Evolutionary conservation across 2,329 filamentous ascomycete genomes (phyloP).

Genomic region (Phaeosphaeria sp.): DNA sequence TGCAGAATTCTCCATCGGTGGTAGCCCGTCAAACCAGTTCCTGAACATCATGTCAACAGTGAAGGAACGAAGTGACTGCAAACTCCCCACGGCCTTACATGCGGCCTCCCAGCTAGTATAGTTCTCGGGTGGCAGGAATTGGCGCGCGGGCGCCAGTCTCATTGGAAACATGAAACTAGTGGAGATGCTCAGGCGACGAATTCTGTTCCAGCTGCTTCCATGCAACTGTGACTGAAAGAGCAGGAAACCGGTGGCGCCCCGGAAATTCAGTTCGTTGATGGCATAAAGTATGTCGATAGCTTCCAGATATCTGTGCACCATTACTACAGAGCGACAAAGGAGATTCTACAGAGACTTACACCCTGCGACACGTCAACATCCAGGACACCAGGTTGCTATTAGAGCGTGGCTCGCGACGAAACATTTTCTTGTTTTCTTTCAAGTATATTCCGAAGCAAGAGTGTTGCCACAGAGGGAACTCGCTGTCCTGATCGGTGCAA

Average conservation of each 20-base stretch:
- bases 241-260: slow-evolving; percentile 8
- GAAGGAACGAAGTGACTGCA: slow-evolving; percentile 7
- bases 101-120: slow-evolving; percentile 3
- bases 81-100: slow-evolving; percentile 4
- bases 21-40: background rate
- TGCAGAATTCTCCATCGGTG: background rate
- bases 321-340: background rate
- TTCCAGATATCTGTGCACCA: slow-evolving; percentile 6
- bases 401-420: background rate
- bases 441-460: slow-evolving; percentile 12
- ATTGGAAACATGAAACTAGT: slow-evolving; percentile 11
- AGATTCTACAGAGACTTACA: slow-evolving; percentile 4
- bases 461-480: slow-evolving; percentile 18
- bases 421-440: background rate
- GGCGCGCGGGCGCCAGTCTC: background rate
- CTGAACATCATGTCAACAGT: slow-evolving; percentile 16
- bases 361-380: slow-evolving; percentile 8
- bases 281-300: slow-evolving; percentile 15
- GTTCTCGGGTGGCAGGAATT: slow-evolving; percentile 7
- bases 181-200: slow-evolving; percentile 13
- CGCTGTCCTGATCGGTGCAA: slow-evolving; percentile 9
- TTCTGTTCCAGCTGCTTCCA: slow-evolving; percentile 6
- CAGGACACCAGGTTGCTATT: slow-evolving; percentile 8
- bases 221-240: slow-evolving; percentile 4
- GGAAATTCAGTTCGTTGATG: slow-evolving; percentile 13